Evolutionary conservation across 2,329 filamentous ascomycete genomes (phyloP).

Genomic region (Hymenoscyphus repandus): DNA sequence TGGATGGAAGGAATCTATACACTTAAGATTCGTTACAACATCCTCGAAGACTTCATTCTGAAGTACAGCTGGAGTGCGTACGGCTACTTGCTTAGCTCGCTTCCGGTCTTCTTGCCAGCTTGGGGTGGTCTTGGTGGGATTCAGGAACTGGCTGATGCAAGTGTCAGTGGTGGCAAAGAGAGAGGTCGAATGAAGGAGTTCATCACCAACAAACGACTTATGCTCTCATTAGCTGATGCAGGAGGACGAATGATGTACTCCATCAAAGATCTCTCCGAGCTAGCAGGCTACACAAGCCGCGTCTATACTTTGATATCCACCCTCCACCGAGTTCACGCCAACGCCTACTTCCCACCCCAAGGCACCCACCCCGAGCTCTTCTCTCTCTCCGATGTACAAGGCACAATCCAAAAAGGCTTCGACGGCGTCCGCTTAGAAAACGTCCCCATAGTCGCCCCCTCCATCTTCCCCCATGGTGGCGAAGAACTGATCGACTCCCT

Average conservation of each 20-base stretch:
- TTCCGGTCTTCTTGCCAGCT: conserved; percentile 89
- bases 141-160: conserved; percentile 55
- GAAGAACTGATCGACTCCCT: conserved; percentile 87
- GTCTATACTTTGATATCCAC: conserved; percentile 96
- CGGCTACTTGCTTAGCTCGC: conserved; percentile 85
- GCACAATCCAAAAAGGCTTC: conserved; percentile 90
- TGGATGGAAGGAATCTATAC: conserved; percentile 99
- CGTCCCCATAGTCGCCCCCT: conserved; percentile 86
- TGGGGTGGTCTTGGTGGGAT: conserved; percentile 82
- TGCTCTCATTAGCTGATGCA: conserved; percentile 94
- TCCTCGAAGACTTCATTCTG: conserved; percentile 94
- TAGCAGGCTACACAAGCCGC: conserved; percentile 91
- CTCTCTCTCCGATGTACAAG: conserved; percentile 85
- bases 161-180: conserved; percentile 57
- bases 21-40: conserved; percentile 97
- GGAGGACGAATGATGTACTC: conserved; percentile 99
- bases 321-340: conserved; percentile 85
- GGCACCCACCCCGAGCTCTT: conserved; percentile 72
- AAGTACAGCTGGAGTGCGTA: conserved; percentile 99
- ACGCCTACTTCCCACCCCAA: conserved; percentile 70
- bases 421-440: conserved; percentile 91
- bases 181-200: conserved; percentile 94
- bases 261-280: conserved; percentile 93
- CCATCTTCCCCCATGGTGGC: conserved; percentile 81
- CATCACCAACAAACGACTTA: conserved; percentile 97